These are phyloP conservation scores for Euphorbia tirucalli DNA, from an alignment of 345 rosid genomes.

Conservation along the genomic window DNA sequence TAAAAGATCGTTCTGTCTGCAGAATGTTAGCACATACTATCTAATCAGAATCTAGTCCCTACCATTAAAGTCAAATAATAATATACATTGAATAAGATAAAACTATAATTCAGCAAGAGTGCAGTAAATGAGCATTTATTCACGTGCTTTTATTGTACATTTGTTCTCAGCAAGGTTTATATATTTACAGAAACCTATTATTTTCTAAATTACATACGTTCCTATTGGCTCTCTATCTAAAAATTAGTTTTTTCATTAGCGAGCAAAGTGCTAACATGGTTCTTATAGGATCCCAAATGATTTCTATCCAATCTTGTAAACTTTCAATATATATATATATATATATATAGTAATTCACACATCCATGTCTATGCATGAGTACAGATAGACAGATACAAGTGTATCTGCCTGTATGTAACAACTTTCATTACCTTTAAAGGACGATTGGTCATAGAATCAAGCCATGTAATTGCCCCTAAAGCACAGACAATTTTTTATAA, in stretches of 20 bases:
- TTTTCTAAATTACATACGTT: too few relatives aligned
- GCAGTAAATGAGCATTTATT: not conserved
- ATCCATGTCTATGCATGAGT: not conserved
- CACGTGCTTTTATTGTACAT: not conserved
- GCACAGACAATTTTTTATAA: constrained; percentile 1
- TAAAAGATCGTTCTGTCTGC: constrained; percentile 86
- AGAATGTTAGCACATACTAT: constrained; percentile 9
- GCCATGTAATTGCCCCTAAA: constrained; percentile 77
- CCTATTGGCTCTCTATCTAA: not conserved
- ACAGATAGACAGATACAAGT: not conserved
- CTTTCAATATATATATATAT: not conserved
- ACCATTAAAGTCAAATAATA: not conserved
- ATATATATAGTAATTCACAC: not conserved
- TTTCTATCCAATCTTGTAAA: not conserved
- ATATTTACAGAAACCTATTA: too few relatives aligned
- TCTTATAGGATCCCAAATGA: not conserved
- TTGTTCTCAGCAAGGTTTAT: not conserved
- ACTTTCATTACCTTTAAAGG: constrained; percentile 66
- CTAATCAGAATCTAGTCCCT: not conserved
- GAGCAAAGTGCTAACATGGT: not conserved
- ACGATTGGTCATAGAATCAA: constrained; percentile 87
- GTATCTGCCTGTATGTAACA: not conserved
- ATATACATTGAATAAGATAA: not conserved
- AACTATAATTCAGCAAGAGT: not conserved
- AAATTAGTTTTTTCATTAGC: not conserved